Base-by-base conservation (phyloP, 2,329 filamentous ascomycete species). In the Talaromyces sp. region DNA sequence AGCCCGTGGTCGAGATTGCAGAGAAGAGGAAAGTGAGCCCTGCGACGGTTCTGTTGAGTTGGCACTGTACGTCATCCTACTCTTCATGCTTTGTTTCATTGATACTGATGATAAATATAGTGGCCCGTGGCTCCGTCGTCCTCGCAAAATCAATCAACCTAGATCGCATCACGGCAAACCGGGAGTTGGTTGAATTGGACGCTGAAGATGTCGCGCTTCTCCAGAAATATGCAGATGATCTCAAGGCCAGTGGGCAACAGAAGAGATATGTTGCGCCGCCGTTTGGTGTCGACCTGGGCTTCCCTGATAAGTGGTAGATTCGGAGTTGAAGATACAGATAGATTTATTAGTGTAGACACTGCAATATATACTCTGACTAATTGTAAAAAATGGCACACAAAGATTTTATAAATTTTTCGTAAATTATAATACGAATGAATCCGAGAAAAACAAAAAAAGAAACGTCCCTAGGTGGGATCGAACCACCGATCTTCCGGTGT, bases 221-320 rank as follows among this genome's bases (percentile, higher is more conserved):
- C 37, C 70, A 72, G 63, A 76, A 76, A 67, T 79, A 77, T 68
- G 74, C 73, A 0, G 72, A 77, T 16, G 70, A 74, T 14, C 67
- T 76, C 47, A 73, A 72, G 9, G 72, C 73, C 45, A 74, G 64
- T 57, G 75, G 76, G 49, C 68, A 70, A 52, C 71, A 76, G 67
- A 71, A 75, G 66, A 75, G 78, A 59, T 90, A 86, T 68, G 87
- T 91, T 39, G 90, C 88, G 75, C 89, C 89, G 69, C 85, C 87
- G 0, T 91, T 90, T 71, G 87, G 87, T 2, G 78, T 89, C 58
- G 82, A 89, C 71, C 89, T 91, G 74, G 89, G 89, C 1, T 91
- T 91, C 80, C 88, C 88, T n/a, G 89, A 91, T 74, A 89, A 89
- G 52, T 66, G 64, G 64, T 66, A 43, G 31, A 31, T 27, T 19